A percentile compares a stretch with the other conserved stretches of the same genome.
Evolutionary conservation across 1,284 basidiomycete genomes (phyloP).

Genomic region (Taiwanofungus camphoratus): DNA sequence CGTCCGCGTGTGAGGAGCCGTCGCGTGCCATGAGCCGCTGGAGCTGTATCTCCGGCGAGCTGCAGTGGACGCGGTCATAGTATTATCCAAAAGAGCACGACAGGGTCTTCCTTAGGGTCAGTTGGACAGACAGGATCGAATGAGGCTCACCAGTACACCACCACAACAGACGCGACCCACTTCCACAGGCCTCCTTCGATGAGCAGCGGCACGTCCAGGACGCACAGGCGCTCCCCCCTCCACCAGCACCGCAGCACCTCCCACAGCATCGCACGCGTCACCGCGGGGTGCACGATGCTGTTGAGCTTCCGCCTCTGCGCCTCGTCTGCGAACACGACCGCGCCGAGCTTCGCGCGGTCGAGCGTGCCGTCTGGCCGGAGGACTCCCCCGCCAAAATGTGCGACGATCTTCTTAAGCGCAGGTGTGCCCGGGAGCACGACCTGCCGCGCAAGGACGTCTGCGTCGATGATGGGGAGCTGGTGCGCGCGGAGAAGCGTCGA

Average conservation of each 20-base stretch:
- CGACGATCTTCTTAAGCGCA: conserved; percentile 64
- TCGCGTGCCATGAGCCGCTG: conserved; percentile 74
- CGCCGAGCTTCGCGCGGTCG: conserved; percentile 81
- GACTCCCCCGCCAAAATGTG: conserved; percentile 67
- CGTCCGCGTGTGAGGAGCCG: conserved; percentile 53
- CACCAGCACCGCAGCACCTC: conserved; percentile 72
- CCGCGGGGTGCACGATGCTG: conserved; percentile 85
- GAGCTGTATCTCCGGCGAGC: conserved; percentile 73
- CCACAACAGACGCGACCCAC: conserved; percentile 78
- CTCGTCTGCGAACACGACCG: conserved; percentile 80
- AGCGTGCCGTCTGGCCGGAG: conserved; percentile 69
- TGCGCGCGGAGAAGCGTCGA: conserved; percentile 67
- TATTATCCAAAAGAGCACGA: too few relatives aligned
- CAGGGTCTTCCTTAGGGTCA: too few relatives aligned
- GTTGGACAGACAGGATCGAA: not conserved
- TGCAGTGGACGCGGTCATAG: conserved; percentile 27
- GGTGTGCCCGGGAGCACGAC: conserved; percentile 85
- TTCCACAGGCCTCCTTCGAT: conserved; percentile 88
- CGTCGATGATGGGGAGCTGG: conserved; percentile 81
- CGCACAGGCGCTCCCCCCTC: conserved; percentile 69
- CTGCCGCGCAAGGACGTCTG: conserved; percentile 85
- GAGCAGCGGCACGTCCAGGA: conserved; percentile 91
- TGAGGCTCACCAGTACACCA: conserved; percentile 79
- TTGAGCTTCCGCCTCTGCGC: conserved; percentile 74
- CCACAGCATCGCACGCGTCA: conserved; percentile 72